Evolutionary conservation across 257 asterid genomes (phyloP), one percentile per base, ranked within the genome.

Genomic region (Linderniella brevidens): DNA sequence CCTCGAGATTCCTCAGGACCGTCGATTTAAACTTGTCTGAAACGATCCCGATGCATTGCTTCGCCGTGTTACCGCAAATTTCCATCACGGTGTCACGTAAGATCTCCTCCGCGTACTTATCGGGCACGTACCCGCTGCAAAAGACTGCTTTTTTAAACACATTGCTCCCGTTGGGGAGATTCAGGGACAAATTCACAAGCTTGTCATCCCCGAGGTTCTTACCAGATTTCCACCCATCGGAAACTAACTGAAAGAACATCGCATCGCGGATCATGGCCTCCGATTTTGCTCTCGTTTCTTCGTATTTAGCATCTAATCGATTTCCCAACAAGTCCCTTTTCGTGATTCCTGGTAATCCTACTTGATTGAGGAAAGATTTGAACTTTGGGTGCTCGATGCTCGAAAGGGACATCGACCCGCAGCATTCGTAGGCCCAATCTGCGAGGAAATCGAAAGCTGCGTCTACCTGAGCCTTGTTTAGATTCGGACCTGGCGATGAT

Each of bases 141-240:
- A 90, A 79, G 40, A 90, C 79, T 0, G 92, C 93, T 54, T 71
- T 69, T 38, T 94, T 49, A 11, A 77, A 90, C 17, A 90, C 82
- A 46, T 87, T 59, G 9, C 94, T 76, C 29, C 99, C 99, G 19
- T 85, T 82, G n/a, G 99, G 99, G 48, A 90, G 94, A 63, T 90
- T 90, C 46, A 90, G 79, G 8, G 73, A 64, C 60, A 90, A 63
- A 68, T 75, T 86, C 47, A 85, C 93, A 35, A 77, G 47, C 55
- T 61, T 77, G 11, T 85, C 81, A 13, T 78, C 87, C 9, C 76
- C 73, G 3, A 55, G 57, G 37, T 52, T 60, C 67, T 53, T 63
- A 49, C 65, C 79, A 0, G 63, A 54, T 51, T 81, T 85, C 99
- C 99, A 90, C 8, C 94, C 96, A 43, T 82, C 87, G 4, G 88